A percentile compares a stretch with the other conserved stretches of the same genome.
phyloP scores from a whole-genome alignment of 805 yeast species.

The Saccharomyces eubayanus region DNA sequence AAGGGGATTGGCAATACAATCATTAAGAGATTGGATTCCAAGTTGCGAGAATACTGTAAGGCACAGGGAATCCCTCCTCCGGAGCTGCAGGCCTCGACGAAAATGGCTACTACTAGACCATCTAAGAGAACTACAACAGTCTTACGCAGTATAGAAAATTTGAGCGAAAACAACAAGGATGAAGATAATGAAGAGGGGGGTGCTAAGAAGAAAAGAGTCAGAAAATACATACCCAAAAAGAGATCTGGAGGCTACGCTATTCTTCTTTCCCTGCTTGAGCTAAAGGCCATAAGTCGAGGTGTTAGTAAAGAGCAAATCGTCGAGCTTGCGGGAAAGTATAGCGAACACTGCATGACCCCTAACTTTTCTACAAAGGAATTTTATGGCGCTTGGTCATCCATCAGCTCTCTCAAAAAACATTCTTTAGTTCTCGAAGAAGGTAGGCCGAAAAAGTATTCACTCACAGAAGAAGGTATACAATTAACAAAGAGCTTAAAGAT shows the following conservation, averaged over 20 bases:
- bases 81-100: slow-evolving; percentile 6
- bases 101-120: slow-evolving; percentile 1
- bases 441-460: slow-evolving; percentile 48
- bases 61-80: slow-evolving; percentile 36
- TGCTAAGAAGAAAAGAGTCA: slow-evolving; percentile 20
- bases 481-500: slow-evolving; percentile 50
- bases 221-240: slow-evolving; percentile 58
- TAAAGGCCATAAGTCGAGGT: slow-evolving; percentile 46
- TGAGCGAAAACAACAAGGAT: neutral
- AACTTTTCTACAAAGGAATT: slow-evolving; percentile 55
- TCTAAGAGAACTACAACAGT: slow-evolving; percentile 14
- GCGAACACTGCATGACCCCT: slow-evolving; percentile 48
- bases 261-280: slow-evolving; percentile 46
- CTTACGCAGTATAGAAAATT: slow-evolving; percentile 5
- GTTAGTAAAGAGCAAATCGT: slow-evolving; percentile 54
- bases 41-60: slow-evolving; percentile 47
- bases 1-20: slow-evolving; percentile 69
- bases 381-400: slow-evolving; percentile 69
- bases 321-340: slow-evolving; percentile 43
- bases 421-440: slow-evolving; percentile 49
- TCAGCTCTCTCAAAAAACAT: slow-evolving; percentile 53
- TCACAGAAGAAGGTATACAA: slow-evolving; percentile 63
- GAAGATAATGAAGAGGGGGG: slow-evolving; percentile 9
- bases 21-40: slow-evolving; percentile 40
- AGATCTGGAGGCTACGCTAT: slow-evolving; percentile 85